Base-by-base conservation (phyloP, 495 filamentous ascomycete species). In the Podospora conica region DNA sequence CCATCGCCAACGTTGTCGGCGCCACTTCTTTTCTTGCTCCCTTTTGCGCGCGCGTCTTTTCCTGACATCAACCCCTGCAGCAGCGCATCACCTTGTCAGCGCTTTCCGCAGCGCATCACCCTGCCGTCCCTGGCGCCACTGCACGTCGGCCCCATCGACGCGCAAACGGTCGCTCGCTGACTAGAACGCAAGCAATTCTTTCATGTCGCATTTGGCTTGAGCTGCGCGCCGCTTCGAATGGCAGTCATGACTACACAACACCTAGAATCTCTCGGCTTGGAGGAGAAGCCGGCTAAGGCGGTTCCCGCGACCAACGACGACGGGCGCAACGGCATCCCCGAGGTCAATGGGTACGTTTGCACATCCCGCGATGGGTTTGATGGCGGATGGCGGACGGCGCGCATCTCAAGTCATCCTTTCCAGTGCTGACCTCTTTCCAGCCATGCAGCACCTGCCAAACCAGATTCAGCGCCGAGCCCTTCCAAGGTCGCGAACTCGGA, bases 181-280 rank as follows among this genome's bases (percentile, higher is more conserved):
- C 48, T 12, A 55, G 61, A 62, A 28, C 55, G 59, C 24, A 22
- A 24, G 40, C 21, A 53, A 23, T 55, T 62, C 55, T 73, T 76
- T 76, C 48, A 74, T 76, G 75, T 75, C 77, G 75, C 75, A 62
- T 66, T 53, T 54, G 53, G 20, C n/a, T 48, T 71, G 65, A 69
- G 48, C 53, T 53, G 56, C 59, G 53, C 72, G 66, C 24, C 53
- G 60, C 60, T 65, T 65, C 71, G 79, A 73, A 82, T 85, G 81
- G 79, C 80, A 76, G 77, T 81, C 61, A 86, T 88, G 84, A 79
- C 83, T n/a, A 80, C 85, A 62, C 78, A 77, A 53, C 75, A 79
- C 23, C 69, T 79, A 63, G 81, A 85, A 64, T 73, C 72, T 55
- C 70, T 75, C 68, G 68, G 78, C 64, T 74, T 82, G 53, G 79